Evolutionary conservation across 179 eudicot genomes (phyloP).

Genomic region (Kewa caespitosa): DNA sequence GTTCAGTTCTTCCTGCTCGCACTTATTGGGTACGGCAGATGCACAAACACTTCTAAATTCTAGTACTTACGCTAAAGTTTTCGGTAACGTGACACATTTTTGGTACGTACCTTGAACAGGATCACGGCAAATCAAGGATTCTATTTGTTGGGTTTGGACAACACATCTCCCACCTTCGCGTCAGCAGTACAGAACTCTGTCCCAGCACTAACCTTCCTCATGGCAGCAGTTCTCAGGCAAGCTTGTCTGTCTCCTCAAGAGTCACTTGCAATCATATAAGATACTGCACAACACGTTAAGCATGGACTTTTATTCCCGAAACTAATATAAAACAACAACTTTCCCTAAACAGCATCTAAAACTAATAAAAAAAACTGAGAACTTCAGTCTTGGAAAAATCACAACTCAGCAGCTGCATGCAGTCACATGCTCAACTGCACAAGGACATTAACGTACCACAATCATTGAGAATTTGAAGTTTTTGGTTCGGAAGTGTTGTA

Average conservation of each 20-base stretch:
- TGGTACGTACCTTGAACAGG: constrained; percentile 36
- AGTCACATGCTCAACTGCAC: constrained; percentile 19
- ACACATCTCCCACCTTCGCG: constrained; percentile 90
- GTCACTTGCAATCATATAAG: constrained; percentile 5
- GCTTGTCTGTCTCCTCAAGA: neutral
- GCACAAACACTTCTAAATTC: neutral
- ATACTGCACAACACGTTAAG: constrained; percentile 7
- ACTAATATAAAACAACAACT: neutral
- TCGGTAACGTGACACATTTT: too few relatives aligned
- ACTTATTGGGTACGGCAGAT: constrained; percentile 64
- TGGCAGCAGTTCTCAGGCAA: constrained; percentile 80
- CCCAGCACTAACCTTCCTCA: constrained; percentile 91
- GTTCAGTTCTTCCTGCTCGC: constrained; percentile 90
- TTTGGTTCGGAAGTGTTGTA: too few relatives aligned
- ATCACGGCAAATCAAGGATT: constrained; percentile 95
- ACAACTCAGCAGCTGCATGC: too few relatives aligned
- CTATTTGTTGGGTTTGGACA: constrained; percentile 84
- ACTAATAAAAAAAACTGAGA: too few relatives aligned
- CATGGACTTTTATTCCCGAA: constrained; percentile 10
- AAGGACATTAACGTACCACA: neutral
- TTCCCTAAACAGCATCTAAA: neutral
- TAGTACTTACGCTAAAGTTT: too few relatives aligned
- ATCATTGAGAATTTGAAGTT: neutral
- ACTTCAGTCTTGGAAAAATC: neutral
- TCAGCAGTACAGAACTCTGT: constrained; percentile 94